phyloP scores from a whole-genome alignment of 768 basidiomycete species.

The Hydnomerulius pinastri region DNA sequence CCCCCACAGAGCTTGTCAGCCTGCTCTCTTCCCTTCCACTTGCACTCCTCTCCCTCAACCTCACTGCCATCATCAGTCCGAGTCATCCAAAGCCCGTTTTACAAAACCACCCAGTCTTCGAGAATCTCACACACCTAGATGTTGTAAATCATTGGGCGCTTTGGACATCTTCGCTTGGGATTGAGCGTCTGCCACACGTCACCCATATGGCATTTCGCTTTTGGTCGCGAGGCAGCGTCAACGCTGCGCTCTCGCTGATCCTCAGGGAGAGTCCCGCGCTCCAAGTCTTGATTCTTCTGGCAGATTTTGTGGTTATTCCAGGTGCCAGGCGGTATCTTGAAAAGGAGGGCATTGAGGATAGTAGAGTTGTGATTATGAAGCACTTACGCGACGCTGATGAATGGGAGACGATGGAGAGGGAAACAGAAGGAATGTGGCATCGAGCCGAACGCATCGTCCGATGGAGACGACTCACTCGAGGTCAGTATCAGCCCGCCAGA shows the following conservation, averaged over 20 bases:
- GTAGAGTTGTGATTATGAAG: constrained; percentile 15
- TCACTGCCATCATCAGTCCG: constrained; percentile 3
- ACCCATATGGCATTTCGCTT: constrained; percentile 17
- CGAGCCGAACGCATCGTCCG: constrained; percentile 10
- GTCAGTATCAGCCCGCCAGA: background rate
- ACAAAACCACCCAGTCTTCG: constrained; percentile 13
- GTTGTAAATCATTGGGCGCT: constrained; percentile 21
- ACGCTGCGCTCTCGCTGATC: constrained; percentile 4
- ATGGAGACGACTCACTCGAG: constrained; percentile 12
- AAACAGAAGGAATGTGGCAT: constrained; percentile 13
- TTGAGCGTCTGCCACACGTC: constrained; percentile 13
- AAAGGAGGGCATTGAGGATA: constrained; percentile 8
- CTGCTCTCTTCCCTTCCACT: constrained; percentile 15
- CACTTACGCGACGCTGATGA: constrained; percentile 14
- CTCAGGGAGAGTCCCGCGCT: constrained; percentile 4
- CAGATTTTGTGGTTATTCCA: constrained; percentile 5
- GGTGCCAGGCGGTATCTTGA: constrained; percentile 9
- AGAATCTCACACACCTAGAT: constrained; percentile 18
- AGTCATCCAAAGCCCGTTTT: background rate
- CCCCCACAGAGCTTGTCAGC: background rate
- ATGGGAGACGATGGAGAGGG: constrained; percentile 14
- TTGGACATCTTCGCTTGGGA: constrained; percentile 17
- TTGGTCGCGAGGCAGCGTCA: constrained; percentile 15
- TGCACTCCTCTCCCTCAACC: constrained; percentile 16
- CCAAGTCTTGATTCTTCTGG: constrained; percentile 11